phyloP scores from a whole-genome alignment of 2,329 filamentous ascomycete genomes.

The Pseudocercospora macadamiae region DNA sequence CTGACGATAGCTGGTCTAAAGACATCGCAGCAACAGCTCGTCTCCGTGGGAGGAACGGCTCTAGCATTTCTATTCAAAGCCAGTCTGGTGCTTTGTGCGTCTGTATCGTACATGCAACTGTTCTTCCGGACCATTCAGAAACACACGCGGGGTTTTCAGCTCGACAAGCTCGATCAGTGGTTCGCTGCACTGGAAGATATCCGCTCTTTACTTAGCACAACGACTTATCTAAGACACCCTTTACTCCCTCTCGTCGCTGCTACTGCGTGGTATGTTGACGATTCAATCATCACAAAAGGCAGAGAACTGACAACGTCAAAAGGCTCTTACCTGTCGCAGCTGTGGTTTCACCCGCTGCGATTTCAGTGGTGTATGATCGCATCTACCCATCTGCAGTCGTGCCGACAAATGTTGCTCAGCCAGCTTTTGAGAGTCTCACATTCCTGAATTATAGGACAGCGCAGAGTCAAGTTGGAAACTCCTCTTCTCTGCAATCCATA shows the following conservation, averaged over 20 bases:
- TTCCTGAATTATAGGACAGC: slow-evolving; percentile 10
- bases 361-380: slow-evolving; percentile 12
- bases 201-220: background rate
- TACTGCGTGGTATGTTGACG: background rate
- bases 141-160: background rate
- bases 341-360: slow-evolving; percentile 6
- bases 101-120: background rate
- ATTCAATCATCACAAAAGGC: background rate
- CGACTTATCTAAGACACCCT: background rate
- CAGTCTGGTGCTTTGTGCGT: background rate
- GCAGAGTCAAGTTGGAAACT: background rate
- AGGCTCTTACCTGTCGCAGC: slow-evolving; percentile 13
- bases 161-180: background rate
- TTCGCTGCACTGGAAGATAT: background rate
- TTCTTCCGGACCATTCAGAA: background rate
- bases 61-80: background rate
- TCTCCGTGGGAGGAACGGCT: background rate
- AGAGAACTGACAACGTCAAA: background rate
- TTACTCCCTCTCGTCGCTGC: background rate
- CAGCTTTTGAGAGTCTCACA: slow-evolving; percentile 1
- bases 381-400: too few relatives aligned
- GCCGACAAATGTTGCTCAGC: background rate
- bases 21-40: background rate
- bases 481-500: background rate
- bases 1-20: background rate